phyloP scores from a whole-genome alignment of 352 stramenopile genomes.

The Phytophthora ramorum region DNA sequence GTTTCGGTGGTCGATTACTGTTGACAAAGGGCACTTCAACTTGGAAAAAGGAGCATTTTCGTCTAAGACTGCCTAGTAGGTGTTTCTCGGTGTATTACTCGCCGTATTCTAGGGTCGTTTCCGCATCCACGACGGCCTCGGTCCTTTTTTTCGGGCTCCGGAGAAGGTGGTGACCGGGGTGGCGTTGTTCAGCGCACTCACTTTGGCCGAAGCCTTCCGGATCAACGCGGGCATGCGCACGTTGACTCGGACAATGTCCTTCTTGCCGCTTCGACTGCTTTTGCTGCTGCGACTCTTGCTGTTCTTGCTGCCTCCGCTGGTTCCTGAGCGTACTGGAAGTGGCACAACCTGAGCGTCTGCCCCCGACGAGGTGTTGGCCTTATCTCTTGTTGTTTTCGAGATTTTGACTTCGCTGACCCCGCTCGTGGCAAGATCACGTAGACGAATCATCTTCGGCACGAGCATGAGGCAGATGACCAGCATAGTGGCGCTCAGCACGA shows the following conservation, averaged over 20 bases:
- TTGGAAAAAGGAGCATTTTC: not conserved
- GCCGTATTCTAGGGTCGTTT: constrained; percentile 4
- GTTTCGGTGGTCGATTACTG: constrained; percentile 20
- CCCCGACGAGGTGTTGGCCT: constrained; percentile 11
- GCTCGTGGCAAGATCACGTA: constrained; percentile 25
- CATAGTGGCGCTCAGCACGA: constrained; percentile 35
- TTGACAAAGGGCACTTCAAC: not conserved
- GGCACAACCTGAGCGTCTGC: constrained; percentile 19
- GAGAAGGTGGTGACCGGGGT: constrained; percentile 25
- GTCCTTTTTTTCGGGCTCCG: not conserved
- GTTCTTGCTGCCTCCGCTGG: constrained; percentile 12
- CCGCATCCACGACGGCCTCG: constrained; percentile 15
- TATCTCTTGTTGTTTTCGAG: constrained; percentile 8
- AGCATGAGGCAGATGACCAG: constrained; percentile 49
- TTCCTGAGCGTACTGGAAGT: constrained; percentile 1
- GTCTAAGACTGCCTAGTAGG: too few species aligned
- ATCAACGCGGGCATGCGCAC: constrained; percentile 1
- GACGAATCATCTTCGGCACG: constrained; percentile 39
- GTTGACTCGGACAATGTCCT: constrained; percentile 18
- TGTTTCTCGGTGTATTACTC: not conserved
- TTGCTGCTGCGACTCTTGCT: constrained; percentile 12
- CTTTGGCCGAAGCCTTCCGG: constrained; percentile 30
- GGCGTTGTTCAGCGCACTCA: constrained; percentile 19
- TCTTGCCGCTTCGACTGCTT: constrained; percentile 15
- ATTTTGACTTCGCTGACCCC: constrained; percentile 9